These are phyloP conservation scores for Zopfochytrium polystomum DNA, from an alignment of 371 early-diverging fungal species.

Conservation along the genomic window DNA sequence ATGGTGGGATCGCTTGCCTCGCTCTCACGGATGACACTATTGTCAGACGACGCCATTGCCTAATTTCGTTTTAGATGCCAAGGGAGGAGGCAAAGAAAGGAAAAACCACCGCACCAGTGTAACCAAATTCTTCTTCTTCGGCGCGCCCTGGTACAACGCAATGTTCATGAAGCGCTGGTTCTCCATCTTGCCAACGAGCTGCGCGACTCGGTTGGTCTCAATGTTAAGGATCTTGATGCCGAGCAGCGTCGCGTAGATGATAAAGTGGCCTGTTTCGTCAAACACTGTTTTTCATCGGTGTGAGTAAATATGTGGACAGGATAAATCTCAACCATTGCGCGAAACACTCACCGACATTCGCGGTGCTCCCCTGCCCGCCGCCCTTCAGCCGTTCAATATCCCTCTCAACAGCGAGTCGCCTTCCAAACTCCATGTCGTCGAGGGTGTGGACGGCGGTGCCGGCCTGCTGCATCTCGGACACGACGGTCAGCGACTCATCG, in stretches of 20 bases:
- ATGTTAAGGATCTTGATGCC: conserved; percentile 94
- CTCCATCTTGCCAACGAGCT: conserved; percentile 85
- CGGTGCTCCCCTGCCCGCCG: conserved; percentile 55
- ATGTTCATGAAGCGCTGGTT: conserved; percentile 87
- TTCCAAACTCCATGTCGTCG: conserved; percentile 97
- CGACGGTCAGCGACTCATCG: conserved; percentile 80
- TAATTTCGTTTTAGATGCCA: neutral
- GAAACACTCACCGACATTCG: conserved; percentile 72
- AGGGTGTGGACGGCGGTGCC: conserved; percentile 72
- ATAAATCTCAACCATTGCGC: too few species aligned
- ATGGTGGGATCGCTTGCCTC: conserved; percentile 79
- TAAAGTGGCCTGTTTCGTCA: conserved; percentile 84
- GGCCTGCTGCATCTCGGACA: conserved; percentile 86
- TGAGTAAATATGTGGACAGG: too few species aligned
- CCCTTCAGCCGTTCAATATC: conserved; percentile 72
- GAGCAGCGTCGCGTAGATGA: conserved; percentile 84
- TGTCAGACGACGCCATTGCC: conserved; percentile 89
- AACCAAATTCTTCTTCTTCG: conserved; percentile 67
- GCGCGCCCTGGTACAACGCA: conserved; percentile 85
- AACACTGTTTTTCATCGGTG: conserved; percentile 71
- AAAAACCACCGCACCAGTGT: conserved; percentile 62
- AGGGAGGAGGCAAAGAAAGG: neutral
- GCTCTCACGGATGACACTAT: conserved; percentile 69
- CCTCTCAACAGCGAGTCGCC: conserved; percentile 84
- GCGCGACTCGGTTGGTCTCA: conserved; percentile 74